A percentile compares a stretch with the other conserved stretches of the same genome.
phyloP scores from a whole-genome alignment of 768 basidiomycete genomes.

The Lactifluus pinguis region DNA sequence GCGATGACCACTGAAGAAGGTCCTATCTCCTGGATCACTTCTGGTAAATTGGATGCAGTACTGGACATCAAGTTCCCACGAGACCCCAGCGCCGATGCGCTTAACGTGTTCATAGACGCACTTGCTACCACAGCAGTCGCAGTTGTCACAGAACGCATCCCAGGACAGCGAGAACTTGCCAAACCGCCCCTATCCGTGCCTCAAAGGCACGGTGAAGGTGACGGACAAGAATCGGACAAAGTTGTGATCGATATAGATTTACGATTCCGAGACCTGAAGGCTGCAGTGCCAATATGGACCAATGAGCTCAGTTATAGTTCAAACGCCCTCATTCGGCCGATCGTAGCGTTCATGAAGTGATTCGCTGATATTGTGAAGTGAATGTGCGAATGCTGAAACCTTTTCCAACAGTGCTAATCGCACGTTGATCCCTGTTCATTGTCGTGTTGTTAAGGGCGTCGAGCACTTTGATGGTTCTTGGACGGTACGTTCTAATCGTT shows the following conservation, averaged over 20 bases:
- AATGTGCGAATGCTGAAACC: conserved; percentile 8
- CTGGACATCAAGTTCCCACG: conserved; percentile 96
- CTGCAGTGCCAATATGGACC: conserved; percentile 87
- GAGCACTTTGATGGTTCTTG: conserved; percentile 91
- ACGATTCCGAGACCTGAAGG: conserved; percentile 91
- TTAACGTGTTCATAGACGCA: conserved; percentile 81
- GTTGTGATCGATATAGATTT: conserved; percentile 88
- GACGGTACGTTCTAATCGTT: conserved; percentile 57
- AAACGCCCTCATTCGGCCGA: conserved; percentile 86
- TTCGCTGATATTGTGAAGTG: neutral
- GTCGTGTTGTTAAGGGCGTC: conserved; percentile 75
- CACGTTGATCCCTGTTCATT: conserved; percentile 90
- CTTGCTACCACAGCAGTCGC: conserved; percentile 57
- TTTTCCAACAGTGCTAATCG: conserved; percentile 62
- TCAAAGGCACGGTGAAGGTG: conserved; percentile 30
- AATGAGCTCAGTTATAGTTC: conserved; percentile 85
- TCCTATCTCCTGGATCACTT: conserved; percentile 95
- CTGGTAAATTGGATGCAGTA: conserved; percentile 94
- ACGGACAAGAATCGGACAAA: conserved; percentile 35
- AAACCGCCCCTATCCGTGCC: conserved; percentile 81
- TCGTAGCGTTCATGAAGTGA: conserved; percentile 92
- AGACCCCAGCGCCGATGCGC: conserved; percentile 61
- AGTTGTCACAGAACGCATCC: conserved; percentile 55
- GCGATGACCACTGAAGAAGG: conserved; percentile 72
- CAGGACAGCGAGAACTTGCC: conserved; percentile 79